phyloP scores from a whole-genome alignment of 2,329 filamentous ascomycete species.

The Monilinia aucupariae region DNA sequence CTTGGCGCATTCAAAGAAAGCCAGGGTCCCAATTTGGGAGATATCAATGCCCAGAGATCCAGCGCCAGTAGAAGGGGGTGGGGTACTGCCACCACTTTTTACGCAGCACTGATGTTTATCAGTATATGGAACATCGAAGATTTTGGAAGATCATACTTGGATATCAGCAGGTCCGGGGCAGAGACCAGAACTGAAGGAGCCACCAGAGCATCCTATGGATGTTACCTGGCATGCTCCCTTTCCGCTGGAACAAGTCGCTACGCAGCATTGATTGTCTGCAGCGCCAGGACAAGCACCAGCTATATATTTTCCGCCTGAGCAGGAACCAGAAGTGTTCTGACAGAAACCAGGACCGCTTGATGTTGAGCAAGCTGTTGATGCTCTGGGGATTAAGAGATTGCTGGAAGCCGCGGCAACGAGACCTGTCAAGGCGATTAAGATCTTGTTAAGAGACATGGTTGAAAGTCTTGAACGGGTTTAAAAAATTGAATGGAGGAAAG shows the following conservation, averaged over 20 bases:
- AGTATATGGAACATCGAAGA: neutral
- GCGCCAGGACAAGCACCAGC: conserved; percentile 23
- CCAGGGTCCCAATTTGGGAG: conserved; percentile 14
- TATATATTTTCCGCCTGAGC: conserved; percentile 15
- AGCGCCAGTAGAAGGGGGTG: conserved; percentile 2
- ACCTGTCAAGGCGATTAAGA: neutral
- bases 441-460: neutral
- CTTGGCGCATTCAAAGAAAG: conserved; percentile 23
- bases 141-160: neutral
- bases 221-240: conserved; percentile 21
- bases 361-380: conserved; percentile 19
- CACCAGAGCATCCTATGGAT: conserved; percentile 18
- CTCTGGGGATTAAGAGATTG: conserved; percentile 14
- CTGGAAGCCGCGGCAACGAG: neutral
- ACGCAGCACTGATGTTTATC: conserved; percentile 21
- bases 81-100: conserved; percentile 1
- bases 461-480: too few species aligned
- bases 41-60: conserved; percentile 21
- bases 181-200: conserved; percentile 18
- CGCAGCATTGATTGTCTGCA: conserved; percentile 24
- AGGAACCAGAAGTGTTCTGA: conserved; percentile 19
- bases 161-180: conserved; percentile 24
- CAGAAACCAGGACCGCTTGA: conserved; percentile 20
- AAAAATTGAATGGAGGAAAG: too few species aligned
- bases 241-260: conserved; percentile 20